These are phyloP conservation scores for Phanerodontia chrysosporium DNA, from an alignment of 768 basidiomycete species.

Conservation along the genomic window DNA sequence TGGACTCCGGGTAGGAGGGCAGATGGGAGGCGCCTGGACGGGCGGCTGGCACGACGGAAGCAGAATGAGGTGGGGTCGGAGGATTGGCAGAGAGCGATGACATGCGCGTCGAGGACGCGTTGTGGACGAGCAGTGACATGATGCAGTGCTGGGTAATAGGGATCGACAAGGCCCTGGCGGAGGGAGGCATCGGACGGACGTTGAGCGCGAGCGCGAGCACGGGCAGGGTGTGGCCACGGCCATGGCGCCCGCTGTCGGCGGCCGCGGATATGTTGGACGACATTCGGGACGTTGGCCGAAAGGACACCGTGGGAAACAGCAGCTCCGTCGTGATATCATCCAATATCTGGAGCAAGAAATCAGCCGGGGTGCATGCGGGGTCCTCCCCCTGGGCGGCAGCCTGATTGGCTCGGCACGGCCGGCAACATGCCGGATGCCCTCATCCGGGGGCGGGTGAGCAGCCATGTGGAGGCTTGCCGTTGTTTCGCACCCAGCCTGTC, in stretches of 20 bases:
- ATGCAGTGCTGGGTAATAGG: constrained; percentile 1
- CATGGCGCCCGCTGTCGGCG: no score
- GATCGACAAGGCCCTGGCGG: constrained; percentile 1
- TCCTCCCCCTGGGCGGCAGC: background rate
- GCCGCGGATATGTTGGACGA: no score
- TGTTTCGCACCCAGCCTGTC: background rate
- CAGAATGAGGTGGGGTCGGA: background rate
- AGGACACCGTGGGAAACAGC: background rate
- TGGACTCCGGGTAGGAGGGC: constrained; percentile 2
- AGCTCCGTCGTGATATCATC: constrained; percentile 2
- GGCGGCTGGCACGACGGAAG: background rate
- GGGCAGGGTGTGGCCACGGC: background rate
- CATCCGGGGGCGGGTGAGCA: constrained; percentile 5
- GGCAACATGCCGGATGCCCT: background rate
- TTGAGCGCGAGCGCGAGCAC: background rate
- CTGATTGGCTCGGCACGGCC: constrained; percentile 4
- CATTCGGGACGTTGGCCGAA: background rate
- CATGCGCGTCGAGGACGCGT: constrained; percentile 1
- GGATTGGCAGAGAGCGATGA: background rate
- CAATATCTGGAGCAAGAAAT: constrained; percentile 2
- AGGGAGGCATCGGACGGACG: background rate
- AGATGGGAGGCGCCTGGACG: background rate
- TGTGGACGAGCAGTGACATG: background rate
- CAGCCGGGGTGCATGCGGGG: background rate
- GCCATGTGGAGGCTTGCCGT: constrained; percentile 2